A percentile compares a stretch with the other conserved stretches of the same genome.
Conservation (phyloP, 2,329 filamentous ascomycete species). For the Penicillium sp. region DNA sequence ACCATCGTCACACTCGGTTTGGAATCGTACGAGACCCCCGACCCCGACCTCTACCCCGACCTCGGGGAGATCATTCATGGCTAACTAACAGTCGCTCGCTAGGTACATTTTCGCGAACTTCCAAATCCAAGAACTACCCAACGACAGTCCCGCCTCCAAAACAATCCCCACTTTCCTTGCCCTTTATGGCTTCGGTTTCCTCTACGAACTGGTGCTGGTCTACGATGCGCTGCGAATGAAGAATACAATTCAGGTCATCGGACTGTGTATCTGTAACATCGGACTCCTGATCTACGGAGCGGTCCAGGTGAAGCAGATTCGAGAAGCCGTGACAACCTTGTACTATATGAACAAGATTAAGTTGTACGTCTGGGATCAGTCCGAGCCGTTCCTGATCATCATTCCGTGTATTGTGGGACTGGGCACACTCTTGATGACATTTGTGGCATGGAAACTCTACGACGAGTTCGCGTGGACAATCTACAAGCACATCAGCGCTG, state of each 20-base stretch:
- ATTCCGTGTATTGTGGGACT: constrained; percentile 83
- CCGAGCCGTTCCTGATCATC: constrained; percentile 77
- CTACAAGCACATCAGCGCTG: constrained; percentile 97
- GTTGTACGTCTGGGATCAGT: constrained; percentile 64
- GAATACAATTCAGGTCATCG: constrained; percentile 98
- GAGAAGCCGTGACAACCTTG: constrained; percentile 67
- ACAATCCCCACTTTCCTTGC: constrained; percentile 94
- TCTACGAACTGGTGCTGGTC: constrained; percentile 86
- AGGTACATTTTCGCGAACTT: constrained; percentile 92
- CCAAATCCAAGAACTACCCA: constrained; percentile 57
- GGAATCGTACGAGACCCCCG: constrained; percentile 69
- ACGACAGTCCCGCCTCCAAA: constrained; percentile 48
- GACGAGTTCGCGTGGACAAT: constrained; percentile 99
- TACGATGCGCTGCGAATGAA: constrained; percentile 93
- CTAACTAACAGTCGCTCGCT: constrained; percentile 6
- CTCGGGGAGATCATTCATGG: background rate
- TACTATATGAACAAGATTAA: constrained; percentile 48
- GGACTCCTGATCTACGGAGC: constrained; percentile 90
- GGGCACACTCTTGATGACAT: constrained; percentile 70
- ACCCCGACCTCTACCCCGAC: background rate
- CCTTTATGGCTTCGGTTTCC: constrained; percentile 94
- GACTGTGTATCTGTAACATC: constrained; percentile 87
- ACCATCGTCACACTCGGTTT: constrained; percentile 78
- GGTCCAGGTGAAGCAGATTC: constrained; percentile 89
- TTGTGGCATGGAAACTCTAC: constrained; percentile 91